Percentiles rank a stretch among this genome's conserved stretches.
Evolutionary conservation across 805 yeast species (phyloP).

Genomic region (Hanseniaspora mollemarum): DNA sequence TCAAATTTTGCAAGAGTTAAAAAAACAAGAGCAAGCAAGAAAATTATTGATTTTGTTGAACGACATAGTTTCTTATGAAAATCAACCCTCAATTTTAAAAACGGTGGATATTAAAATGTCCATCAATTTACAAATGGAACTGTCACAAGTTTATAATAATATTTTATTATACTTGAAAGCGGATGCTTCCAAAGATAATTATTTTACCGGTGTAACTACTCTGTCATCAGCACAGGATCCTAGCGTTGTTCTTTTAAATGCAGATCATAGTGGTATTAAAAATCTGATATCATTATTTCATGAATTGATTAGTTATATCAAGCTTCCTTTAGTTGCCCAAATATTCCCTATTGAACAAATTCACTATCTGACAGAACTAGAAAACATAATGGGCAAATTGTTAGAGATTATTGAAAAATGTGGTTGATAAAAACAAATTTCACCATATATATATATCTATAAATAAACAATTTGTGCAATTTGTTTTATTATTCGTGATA

Average conservation of each 20-base stretch:
- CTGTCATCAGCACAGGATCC: neutral
- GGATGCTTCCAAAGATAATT: neutral
- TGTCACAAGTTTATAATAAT: conserved; percentile 5
- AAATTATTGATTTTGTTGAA: conserved; percentile 5
- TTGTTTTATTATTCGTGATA: neutral
- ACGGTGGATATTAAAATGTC: neutral
- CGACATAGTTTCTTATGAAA: conserved; percentile 5
- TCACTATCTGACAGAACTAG: neutral
- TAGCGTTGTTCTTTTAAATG: neutral
- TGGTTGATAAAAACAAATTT: neutral
- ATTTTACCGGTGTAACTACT: neutral
- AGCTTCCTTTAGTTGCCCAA: conserved; percentile 8
- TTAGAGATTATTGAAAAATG: neutral
- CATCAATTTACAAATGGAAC: neutral
- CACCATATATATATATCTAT: too few relatives aligned
- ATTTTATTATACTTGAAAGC: neutral
- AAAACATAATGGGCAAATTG: neutral
- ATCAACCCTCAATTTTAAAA: conserved; percentile 4
- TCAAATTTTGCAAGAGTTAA: neutral
- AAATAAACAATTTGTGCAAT: too few relatives aligned
- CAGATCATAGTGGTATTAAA: neutral
- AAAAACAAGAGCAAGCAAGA: conserved; percentile 5
- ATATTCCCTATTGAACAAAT: neutral
- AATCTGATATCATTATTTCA: neutral
- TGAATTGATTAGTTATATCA: conserved; percentile 4